A percentile compares a stretch with the other conserved stretches of the same genome.
Conservation (phyloP, 768 basidiomycete species). For the Tylopilus felleus region DNA sequence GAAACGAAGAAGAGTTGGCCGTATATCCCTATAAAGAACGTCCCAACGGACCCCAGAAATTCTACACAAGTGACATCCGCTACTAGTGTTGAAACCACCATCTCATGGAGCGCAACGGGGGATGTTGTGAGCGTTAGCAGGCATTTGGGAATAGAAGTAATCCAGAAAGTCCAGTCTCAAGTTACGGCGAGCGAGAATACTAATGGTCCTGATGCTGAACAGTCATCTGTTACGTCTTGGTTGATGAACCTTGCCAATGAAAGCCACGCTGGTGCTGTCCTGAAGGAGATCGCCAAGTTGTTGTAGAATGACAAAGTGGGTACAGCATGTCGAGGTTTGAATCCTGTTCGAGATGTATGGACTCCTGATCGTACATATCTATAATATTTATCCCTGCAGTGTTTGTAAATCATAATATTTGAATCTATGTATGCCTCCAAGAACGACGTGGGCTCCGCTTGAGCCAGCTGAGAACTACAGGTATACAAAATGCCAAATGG, state of each 20-base stretch:
- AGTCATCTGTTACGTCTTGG: conserved; percentile 23
- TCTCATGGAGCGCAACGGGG: conserved; percentile 18
- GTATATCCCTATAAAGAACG: conserved; percentile 30
- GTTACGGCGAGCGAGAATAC: conserved; percentile 7
- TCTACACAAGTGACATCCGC: conserved; percentile 5
- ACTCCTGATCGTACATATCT: background rate
- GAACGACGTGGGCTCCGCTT: background rate
- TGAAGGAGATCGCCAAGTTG: conserved; percentile 16
- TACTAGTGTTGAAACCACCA: conserved; percentile 1
- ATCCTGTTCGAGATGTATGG: background rate
- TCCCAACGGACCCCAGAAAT: conserved; percentile 6
- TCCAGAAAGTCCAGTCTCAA: conserved; percentile 21
- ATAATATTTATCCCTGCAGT: background rate
- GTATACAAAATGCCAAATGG: background rate
- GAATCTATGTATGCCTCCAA: background rate
- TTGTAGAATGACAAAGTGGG: background rate
- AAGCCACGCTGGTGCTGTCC: conserved; percentile 22
- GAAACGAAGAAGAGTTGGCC: conserved; percentile 48
- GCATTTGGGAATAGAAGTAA: conserved; percentile 18
- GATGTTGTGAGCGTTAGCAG: conserved; percentile 13
- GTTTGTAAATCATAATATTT: background rate
- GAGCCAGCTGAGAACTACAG: background rate
- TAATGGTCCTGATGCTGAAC: conserved; percentile 6
- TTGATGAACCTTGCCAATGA: conserved; percentile 24
- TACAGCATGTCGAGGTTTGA: background rate